Conservation (phyloP, 2,329 filamentous ascomycete genomes). For the Calonectria honghensis region DNA sequence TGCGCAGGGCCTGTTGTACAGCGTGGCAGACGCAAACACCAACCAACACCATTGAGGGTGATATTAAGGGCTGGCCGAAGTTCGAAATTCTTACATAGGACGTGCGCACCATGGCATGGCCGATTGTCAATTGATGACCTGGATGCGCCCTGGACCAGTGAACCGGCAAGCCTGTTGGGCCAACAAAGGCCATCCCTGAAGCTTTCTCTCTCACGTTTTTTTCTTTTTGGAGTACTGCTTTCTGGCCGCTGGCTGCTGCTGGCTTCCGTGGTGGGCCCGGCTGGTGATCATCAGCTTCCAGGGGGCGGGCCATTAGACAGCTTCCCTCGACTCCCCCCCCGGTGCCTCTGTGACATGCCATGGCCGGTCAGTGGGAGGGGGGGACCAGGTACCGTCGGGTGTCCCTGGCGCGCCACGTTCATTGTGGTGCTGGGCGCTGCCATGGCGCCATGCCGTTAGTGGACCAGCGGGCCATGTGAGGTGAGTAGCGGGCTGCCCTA, state of each 20-base stretch:
- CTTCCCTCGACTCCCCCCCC: slow-evolving; percentile 21
- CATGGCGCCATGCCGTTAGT: slow-evolving; percentile 51
- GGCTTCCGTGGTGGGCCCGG: slow-evolving; percentile 20
- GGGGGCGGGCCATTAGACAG: slow-evolving; percentile 29
- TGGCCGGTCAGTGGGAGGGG: slow-evolving; percentile 29
- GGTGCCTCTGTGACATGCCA: slow-evolving; percentile 11
- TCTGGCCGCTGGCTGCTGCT: not conserved
- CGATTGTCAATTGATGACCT: slow-evolving; percentile 32
- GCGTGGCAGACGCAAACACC: slow-evolving; percentile 41
- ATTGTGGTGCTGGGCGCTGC: slow-evolving; percentile 36
- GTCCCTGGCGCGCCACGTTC: slow-evolving; percentile 53
- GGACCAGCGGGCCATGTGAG: slow-evolving; percentile 40
- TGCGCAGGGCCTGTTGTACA: slow-evolving; percentile 22
- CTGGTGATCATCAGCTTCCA: slow-evolving; percentile 26
- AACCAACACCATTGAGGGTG: slow-evolving; percentile 33
- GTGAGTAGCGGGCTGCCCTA: slow-evolving; percentile 28
- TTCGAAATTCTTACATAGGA: slow-evolving; percentile 31
- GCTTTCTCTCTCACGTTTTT: slow-evolving; percentile 15
- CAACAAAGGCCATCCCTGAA: slow-evolving; percentile 21
- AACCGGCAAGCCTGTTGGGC: slow-evolving; percentile 16
- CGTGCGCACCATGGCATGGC: slow-evolving; percentile 14
- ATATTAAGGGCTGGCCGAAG: slow-evolving; percentile 36
- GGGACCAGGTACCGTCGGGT: slow-evolving; percentile 30
- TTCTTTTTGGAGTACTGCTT: slow-evolving; percentile 9
- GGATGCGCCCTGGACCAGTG: slow-evolving; percentile 14